Base-by-base conservation (phyloP, 331 rosid species). In the Quercus lobata region DNA sequence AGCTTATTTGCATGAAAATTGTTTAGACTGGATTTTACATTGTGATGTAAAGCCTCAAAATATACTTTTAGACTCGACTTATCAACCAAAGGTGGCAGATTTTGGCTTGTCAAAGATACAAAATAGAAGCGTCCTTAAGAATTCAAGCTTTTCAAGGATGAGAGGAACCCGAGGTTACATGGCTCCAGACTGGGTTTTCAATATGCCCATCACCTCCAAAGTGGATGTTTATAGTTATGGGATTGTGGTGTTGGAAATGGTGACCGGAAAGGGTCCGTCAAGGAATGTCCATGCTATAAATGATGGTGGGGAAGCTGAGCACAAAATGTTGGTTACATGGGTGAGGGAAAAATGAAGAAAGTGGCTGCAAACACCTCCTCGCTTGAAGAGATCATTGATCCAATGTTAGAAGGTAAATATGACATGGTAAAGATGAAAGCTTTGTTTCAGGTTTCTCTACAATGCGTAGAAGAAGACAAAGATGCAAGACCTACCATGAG, bases 161-260 rank as follows among this genome's bases (percentile, higher is more conserved):
- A 71, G 88, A 85, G 88, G 88, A 27, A 85, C 88, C 5, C 70
- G 88, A 24, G 88, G 86, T 2, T 85, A 81, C 22, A 85, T 85
- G 79, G 88, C 88, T 11, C 88, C 88, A 2, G 86, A 85, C 29
- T 85, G 88, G 88, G 69, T 78, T 18, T 61, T 62, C 17, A 81
- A 81, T 54, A 21, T 52, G 19, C 25, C 81, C 0, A 75, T 85
- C 4, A 85, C 88, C 7, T 78, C 86, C 2, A 85, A 85, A 75
- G 86, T 82, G 30, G 88, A 85, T 32, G 88, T 85, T 2, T 85
- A 78, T 32, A 85, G 88, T 87, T 88, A 81, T 44, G 94, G 91
- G 65, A 79, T 88, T 72, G 91, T 88, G 11, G 72, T 88, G 29
- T 49, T 90, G 83, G 92, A 90, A 78, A 86, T 88, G 79, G 19